Base-by-base conservation (phyloP, 768 basidiomycete species). In the Mycena vitilis region DNA sequence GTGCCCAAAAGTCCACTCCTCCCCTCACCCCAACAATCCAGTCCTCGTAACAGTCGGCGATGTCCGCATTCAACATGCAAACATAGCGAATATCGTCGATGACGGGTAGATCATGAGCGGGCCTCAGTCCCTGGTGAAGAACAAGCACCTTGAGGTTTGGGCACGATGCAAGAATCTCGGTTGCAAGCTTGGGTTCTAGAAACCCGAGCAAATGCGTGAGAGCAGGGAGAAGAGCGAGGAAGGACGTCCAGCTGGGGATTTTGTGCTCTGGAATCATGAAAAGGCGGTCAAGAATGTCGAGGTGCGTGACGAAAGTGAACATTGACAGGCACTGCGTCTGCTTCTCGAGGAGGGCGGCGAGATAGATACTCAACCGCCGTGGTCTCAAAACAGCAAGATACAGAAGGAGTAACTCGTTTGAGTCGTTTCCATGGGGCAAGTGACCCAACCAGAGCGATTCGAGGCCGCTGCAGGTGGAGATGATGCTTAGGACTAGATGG, bases 31-130 rank as follows among this genome's bases (percentile, higher is more conserved):
- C 59, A 13, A 13, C 12, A n/a, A 47, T 4, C 59, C 59, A 60
- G 30, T 49, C 30, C 34, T 49, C 45, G 23, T 25, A 15, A 18
- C 20, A 15, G 13, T 18, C 25, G 30, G 30, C 30, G 40, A 40
- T 10, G 11, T 37, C 18, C 23, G 30, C 13, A 30, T 30, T 30
- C 5, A 7, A 20, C 47, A 61, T 49, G 60, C 5, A 51, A 15
- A 61, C 30, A 51, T 51, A 36, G 16, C 60, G 60, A 4, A 4
- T 30, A 30, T 61, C 60, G 48, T 49, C 36, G n/a, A 37, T 36
- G 51, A 15, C 30, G 4, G 23, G 25, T 30, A 30, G 30, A 30
- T 30, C 5, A 30, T 30, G 9, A 18, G 30, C 25, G 6, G 30
- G 4, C 10, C 15, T 34, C 11, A 18, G 30, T 34, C 30, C 30